These are phyloP conservation scores for Juncus inflexus DNA, from an alignment of 176 grass and related monocot genomes.

Conservation along the genomic window DNA sequence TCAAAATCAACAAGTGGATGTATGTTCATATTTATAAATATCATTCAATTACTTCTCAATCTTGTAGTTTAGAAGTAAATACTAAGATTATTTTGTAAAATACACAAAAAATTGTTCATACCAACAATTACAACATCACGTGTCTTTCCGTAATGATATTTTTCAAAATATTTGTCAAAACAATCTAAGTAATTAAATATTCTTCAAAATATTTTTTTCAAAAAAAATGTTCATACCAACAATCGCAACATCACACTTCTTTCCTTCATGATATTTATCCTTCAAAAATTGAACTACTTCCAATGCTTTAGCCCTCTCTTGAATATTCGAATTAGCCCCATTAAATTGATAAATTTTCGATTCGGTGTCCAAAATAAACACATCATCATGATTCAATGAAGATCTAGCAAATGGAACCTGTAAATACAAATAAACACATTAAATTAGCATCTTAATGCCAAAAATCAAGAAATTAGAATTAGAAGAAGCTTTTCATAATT, in stretches of 20 bases:
- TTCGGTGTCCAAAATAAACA: constrained; percentile 85
- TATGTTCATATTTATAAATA: too few species aligned
- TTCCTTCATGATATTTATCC: constrained; percentile 70
- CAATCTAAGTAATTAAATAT: too few species aligned
- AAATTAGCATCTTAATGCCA: neutral
- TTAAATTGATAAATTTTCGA: constrained; percentile 95
- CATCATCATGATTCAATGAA: constrained; percentile 87
- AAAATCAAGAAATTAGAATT: constrained; percentile 1
- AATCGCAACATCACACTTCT: constrained; percentile 71
- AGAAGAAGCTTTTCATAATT: neutral
- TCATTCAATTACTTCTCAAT: too few species aligned
- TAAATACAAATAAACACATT: constrained; percentile 15
- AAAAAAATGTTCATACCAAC: constrained; percentile 52
- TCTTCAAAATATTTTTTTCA: neutral
- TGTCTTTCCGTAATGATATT: too few species aligned
- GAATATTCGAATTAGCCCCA: constrained; percentile 90
- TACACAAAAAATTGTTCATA: too few species aligned
- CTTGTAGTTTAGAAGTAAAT: too few species aligned
- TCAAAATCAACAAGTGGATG: constrained; percentile 12
- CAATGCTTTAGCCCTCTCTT: constrained; percentile 94
- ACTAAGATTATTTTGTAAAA: too few species aligned
- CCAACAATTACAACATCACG: too few species aligned
- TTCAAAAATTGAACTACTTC: constrained; percentile 95
- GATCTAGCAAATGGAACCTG: constrained; percentile 92
- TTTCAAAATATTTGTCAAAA: too few species aligned